Evolutionary conservation across 305 asterid genomes (phyloP), one percentile per base, ranked within the genome.

Genomic region (Solanum hybrid): DNA sequence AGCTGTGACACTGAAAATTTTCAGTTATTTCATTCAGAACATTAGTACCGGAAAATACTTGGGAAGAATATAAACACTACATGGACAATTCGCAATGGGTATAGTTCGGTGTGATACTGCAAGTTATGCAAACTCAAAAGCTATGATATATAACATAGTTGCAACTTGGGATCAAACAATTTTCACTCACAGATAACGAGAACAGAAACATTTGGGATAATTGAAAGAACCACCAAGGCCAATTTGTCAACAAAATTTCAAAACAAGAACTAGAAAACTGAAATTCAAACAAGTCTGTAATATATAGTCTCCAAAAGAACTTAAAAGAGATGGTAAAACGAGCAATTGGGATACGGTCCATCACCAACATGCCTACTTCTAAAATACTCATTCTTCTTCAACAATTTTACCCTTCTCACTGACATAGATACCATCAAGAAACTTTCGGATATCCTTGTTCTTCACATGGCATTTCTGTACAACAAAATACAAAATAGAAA

Each of bases 201-300:
- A 56, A 85, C 22, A 5, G 76, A 56, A 85, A 85, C 32, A 11
- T 85, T 31, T 51, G 76, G 12, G 15, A 11, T 14, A 56, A 17
- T 10, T 11, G 45, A 32, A 51, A 22, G 45, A 85, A 32, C 45
- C 38, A 45, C 27, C 19, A 56, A 56, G 76, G 27, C 31, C 31
- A 40, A 5, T 81, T 34, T 15, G 45, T 31, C 36, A 71, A 19
- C 75, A n/a, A 90, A 51, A 88, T 86, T 91, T 80, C 84, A 66
- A 14, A 40, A 22, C 79, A 90, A 93, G 89, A 93, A 93, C 88
- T 66, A 90, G 78, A 24, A 91, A 91, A 92, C 86, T 78, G 78
- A 88, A 82, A 86, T 79, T 89, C 66, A 36, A 86, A 89, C 35
- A 60, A 13, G 51, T 40, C 15, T 2, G 5, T 40, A 40, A 40